These are phyloP conservation scores for Globisporangium spiculum DNA, from an alignment of 352 stramenopile species.

Conservation along the genomic window DNA sequence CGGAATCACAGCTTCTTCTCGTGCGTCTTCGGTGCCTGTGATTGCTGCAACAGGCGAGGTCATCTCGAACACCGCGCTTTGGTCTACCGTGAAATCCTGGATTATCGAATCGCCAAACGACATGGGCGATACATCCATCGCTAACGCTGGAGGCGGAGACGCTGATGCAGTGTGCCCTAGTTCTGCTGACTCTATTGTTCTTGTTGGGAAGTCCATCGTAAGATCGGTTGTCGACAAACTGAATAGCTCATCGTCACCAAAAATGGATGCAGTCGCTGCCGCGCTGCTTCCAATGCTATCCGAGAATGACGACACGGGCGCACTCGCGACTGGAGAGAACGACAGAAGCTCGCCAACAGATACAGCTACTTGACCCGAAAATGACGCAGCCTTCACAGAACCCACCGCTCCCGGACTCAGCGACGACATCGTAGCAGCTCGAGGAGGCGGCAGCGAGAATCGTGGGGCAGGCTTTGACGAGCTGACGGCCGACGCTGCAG, in stretches of 20 bases:
- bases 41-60: not conserved
- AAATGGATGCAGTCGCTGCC: conserved; percentile 12
- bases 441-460: conserved; percentile 15
- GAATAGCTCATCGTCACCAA: conserved; percentile 35
- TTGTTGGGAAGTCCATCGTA: conserved; percentile 3
- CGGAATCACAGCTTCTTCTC: not conserved
- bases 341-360: conserved; percentile 45
- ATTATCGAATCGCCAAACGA: conserved; percentile 8
- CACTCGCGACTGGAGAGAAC: conserved; percentile 49
- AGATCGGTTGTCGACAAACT: conserved; percentile 18
- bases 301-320: conserved; percentile 13
- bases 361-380: conserved; percentile 20
- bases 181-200: conserved; percentile 2
- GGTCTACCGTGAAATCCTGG: not conserved
- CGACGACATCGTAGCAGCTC: conserved; percentile 19
- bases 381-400: conserved; percentile 12
- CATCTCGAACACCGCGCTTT: not conserved
- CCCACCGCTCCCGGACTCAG: not conserved
- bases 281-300: conserved; percentile 29
- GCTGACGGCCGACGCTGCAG: not conserved
- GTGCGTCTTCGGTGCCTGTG: not conserved
- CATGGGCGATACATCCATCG: not conserved
- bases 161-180: not conserved
- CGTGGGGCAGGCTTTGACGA: conserved; percentile 15
- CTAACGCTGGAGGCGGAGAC: not conserved